These are phyloP conservation scores for Phytopythium boreale DNA, from an alignment of 352 stramenopile genomes.

Conservation along the genomic window DNA sequence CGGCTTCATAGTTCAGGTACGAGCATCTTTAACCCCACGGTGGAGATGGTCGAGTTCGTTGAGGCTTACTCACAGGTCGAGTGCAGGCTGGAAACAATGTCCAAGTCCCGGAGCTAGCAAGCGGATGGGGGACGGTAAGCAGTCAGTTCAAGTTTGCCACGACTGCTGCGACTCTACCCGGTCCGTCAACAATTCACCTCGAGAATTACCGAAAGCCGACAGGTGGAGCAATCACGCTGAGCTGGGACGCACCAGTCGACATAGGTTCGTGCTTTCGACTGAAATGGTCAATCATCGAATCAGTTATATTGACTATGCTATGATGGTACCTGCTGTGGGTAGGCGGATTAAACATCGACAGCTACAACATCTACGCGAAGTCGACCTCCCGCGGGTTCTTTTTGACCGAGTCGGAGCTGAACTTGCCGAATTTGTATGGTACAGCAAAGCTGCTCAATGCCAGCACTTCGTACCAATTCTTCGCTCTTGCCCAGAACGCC, in stretches of 20 bases:
- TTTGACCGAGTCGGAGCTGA: constrained; percentile 12
- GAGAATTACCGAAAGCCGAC: constrained; percentile 21
- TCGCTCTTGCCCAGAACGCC: constrained; percentile 42
- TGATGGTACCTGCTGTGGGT: constrained; percentile 1
- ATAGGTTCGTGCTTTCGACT: constrained; percentile 24
- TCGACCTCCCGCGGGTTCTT: constrained; percentile 25
- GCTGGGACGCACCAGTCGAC: constrained; percentile 46
- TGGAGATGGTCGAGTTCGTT: neutral
- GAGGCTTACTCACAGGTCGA: neutral
- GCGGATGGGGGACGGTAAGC: constrained; percentile 49
- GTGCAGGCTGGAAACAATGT: constrained; percentile 46
- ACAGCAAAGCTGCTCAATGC: constrained; percentile 31
- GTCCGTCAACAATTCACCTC: constrained; percentile 21
- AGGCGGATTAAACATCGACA: constrained; percentile 33
- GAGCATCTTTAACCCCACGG: neutral
- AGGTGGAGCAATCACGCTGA: constrained; percentile 49
- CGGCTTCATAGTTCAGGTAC: constrained; percentile 49
- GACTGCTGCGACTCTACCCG: constrained; percentile 23
- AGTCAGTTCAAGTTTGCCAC: constrained; percentile 29
- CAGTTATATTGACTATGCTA: neutral
- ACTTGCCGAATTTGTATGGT: constrained; percentile 9
- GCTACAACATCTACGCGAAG: constrained; percentile 36
- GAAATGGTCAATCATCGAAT: neutral
- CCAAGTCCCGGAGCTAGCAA: constrained; percentile 18
- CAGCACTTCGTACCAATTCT: constrained; percentile 41